Base-by-base conservation (phyloP, 1,139 yeast genomes). In the Kodamaea alishanica region DNA sequence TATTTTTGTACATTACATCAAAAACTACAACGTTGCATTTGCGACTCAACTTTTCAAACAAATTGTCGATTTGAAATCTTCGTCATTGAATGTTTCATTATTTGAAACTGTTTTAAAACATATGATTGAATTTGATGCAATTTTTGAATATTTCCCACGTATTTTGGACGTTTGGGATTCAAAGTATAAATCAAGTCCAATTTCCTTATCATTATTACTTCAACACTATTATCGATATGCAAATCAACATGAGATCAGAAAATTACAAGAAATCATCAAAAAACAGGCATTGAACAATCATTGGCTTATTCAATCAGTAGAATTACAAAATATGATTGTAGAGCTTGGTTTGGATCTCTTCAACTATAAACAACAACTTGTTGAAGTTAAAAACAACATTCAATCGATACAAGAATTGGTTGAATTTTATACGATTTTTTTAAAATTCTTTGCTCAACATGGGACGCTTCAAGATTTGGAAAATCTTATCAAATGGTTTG, bases 141-240 rank as follows among this genome's bases (percentile, higher is more conserved):
- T 68, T 8, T 67, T 66, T 43, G 71, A 67, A 26, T 60, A 61
- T 33, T 28, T 62, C 10, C 41, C 48, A n/a, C 48, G 46, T n/a
- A 38, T 61, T 4, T 46, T 63, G 34, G 54, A 58, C 25, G 40
- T 50, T 2, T 70, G 75, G 75, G 45, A 51, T 15, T 15, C 20
- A 15, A 15, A 15, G 28, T 54, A 60, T 34, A 34, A 50, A 8
- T 65, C 70, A 4, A 49, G 56, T 26, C 62, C 65, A 4, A 52
- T 53, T 40, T 52, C 63, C 10, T 48, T 69, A 39, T 55, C 63
- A 1, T 34, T 55, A 12, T 40, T 68, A 20, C 45, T 67, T 5
- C 53, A 56, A 9, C 65, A 68, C 39, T 58, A 61, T 30, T 50
- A 63, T 41, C 55, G 52, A 34, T 61, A 50, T 44, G 74, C 70